phyloP scores from a whole-genome alignment of 129 eudicot genomes.

The Flaveria bidentis region DNA sequence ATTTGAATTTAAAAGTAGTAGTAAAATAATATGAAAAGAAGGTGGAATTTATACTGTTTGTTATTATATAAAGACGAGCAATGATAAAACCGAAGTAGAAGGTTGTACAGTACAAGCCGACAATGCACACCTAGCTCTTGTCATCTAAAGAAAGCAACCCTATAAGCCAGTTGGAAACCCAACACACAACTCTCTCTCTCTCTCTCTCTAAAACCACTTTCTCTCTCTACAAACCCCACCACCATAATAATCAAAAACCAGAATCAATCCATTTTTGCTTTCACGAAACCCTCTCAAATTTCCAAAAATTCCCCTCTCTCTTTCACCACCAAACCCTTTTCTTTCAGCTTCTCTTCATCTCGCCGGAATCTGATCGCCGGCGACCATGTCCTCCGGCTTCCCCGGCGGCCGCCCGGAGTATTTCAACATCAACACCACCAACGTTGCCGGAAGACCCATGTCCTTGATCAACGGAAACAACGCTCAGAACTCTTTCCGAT shows the following conservation, averaged over 20 bases:
- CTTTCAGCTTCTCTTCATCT: background rate
- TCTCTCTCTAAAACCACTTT: conserved; percentile 25
- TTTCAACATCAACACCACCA: conserved; percentile 29
- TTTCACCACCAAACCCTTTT: conserved; percentile 20
- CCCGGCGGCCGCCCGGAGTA: conserved; percentile 56
- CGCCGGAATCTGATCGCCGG: conserved; percentile 15
- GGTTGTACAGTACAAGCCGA: conserved; percentile 32
- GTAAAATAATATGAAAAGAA: background rate
- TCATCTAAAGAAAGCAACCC: conserved; percentile 41
- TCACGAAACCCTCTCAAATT: conserved; percentile 49
- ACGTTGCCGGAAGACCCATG: conserved; percentile 47
- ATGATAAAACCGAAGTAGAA: conserved; percentile 8
- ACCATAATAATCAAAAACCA: conserved; percentile 35
- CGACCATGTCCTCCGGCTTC: conserved; percentile 59
- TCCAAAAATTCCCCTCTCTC: conserved; percentile 45
- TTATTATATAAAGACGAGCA: background rate
- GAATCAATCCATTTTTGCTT: conserved; percentile 48
- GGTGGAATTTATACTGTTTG: background rate
- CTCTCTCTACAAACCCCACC: conserved; percentile 30
- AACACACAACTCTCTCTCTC: background rate
- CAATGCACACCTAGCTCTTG: conserved; percentile 33
- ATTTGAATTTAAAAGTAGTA: no score
- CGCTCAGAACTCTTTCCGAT: conserved; percentile 21
- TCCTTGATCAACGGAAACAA: conserved; percentile 18
- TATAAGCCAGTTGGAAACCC: conserved; percentile 44